These are phyloP conservation scores for Coemansia sp. DNA, from an alignment of 192 early-diverging fungal species.

Conservation along the genomic window DNA sequence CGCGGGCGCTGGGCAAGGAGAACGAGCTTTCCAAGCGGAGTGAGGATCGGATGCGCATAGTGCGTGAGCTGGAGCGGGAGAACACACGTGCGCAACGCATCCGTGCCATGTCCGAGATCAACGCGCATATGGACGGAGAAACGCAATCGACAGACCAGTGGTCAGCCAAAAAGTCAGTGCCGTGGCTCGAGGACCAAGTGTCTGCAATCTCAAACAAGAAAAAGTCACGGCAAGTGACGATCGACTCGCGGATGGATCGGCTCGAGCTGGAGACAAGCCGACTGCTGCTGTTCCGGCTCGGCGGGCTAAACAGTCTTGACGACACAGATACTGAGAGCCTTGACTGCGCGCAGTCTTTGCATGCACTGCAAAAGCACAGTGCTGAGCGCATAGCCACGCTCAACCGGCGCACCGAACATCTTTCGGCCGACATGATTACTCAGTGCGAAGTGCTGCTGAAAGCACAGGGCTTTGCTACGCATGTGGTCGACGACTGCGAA, in stretches of 20 bases:
- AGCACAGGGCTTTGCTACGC: slow-evolving; percentile 55
- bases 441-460: slow-evolving; percentile 55
- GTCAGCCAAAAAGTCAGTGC: background rate
- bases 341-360: slow-evolving; percentile 2
- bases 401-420: slow-evolving; percentile 52
- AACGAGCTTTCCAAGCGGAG: slow-evolving; percentile 41
- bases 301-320: background rate
- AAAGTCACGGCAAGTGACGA: slow-evolving; percentile 3
- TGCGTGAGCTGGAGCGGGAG: slow-evolving; percentile 19
- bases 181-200: background rate
- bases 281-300: slow-evolving; percentile 22
- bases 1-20: slow-evolving; percentile 56
- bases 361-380: slow-evolving; percentile 12
- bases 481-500: slow-evolving; percentile 36
- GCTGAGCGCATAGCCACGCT: slow-evolving; percentile 32
- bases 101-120: slow-evolving; percentile 12
- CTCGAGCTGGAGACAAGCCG: slow-evolving; percentile 22
- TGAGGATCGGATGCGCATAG: slow-evolving; percentile 12
- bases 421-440: slow-evolving; percentile 51
- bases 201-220: background rate
- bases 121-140: background rate
- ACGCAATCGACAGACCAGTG: background rate
- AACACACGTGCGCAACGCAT: slow-evolving; percentile 23
- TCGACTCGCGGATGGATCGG: slow-evolving; percentile 21
- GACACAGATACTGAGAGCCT: background rate